phyloP scores from a whole-genome alignment of 805 yeast genomes.

The Wickerhamomyces tratensis region DNA sequence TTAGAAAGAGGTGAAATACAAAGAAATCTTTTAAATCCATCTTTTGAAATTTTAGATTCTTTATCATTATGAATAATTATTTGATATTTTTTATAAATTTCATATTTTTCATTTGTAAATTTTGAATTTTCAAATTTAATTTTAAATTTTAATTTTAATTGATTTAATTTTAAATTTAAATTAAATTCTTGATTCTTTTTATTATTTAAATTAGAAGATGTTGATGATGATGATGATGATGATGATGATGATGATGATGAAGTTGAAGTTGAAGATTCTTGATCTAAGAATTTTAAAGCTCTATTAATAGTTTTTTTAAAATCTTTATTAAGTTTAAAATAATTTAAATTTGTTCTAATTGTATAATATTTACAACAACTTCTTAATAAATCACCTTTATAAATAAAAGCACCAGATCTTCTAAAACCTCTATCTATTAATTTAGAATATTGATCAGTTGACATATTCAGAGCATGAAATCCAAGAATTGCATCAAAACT shows the following conservation, averaged over 20 bases:
- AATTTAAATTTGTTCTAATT: conserved; percentile 47
- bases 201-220: neutral
- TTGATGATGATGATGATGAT: too few species aligned
- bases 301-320: conserved; percentile 56
- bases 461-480: conserved; percentile 33
- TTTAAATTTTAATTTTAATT: conserved; percentile 26
- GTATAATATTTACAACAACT: conserved; percentile 78
- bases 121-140: conserved; percentile 44
- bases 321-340: conserved; percentile 48
- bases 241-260: too few species aligned
- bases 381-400: conserved; percentile 56
- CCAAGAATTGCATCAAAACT: conserved; percentile 21
- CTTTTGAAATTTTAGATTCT: conserved; percentile 25
- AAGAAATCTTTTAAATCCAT: conserved; percentile 53
- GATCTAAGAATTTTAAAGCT: conserved; percentile 22
- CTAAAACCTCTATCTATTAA: conserved; percentile 69
- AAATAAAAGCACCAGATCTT: conserved; percentile 64
- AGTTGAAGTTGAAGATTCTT: neutral
- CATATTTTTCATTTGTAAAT: conserved; percentile 49
- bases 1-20: conserved; percentile 54
- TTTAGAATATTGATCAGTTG: conserved; percentile 46
- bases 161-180: conserved; percentile 24
- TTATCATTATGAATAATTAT: conserved; percentile 56
- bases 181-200: conserved; percentile 16
- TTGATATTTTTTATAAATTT: conserved; percentile 62